Evolutionary conservation across 805 yeast species (phyloP), one percentile per base, ranked within the genome.

Genomic region (Saccharomyces mikatae): DNA sequence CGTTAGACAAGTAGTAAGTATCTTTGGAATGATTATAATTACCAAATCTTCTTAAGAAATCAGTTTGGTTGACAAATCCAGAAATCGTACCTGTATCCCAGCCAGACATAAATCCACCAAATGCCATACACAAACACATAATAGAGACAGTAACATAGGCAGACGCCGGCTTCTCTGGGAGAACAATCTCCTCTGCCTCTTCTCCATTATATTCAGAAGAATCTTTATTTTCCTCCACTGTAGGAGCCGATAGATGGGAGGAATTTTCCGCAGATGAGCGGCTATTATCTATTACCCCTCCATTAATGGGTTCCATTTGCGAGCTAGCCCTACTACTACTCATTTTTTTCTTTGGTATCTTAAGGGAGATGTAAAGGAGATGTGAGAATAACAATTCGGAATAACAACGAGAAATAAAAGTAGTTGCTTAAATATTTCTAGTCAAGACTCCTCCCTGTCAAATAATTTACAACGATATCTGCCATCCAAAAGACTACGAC

Each of bases 61-160:
- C 85, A 17, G 77, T 61, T 63, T 67, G 64, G 63, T 81, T 80
- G 52, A 83, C 85, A 62, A 84, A 82, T 58, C 89, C 89, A n/a
- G 87, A 81, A 65, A 84, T 82, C 58, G 89, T 84, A 75, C 89
- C 89, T 32, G 89, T 84, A 72, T 84, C 89, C 78, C 84, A 84
- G 59, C 89, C 89, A 60, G 55, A 56, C 47, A 63, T 56, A 82
- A 82, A 80, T 51, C 69, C 69, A 60, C 69, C 69, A 32, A 66
- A 66, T 13, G 69, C 67, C 53, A 66, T 54, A 64, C 63, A 56
- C 32, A 61, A 48, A 66, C 75, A 73, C 49, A 70, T 59, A 53
- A 65, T 56, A 29, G 63, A 63, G 41, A 73, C 72, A 28, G 69
- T 59, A 17, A 65, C 24, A 60, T 71, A 73, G 14, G 73, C 71